Conservation (phyloP, 2,329 filamentous ascomycete genomes). For the Trichoderma arundinaceum region DNA sequence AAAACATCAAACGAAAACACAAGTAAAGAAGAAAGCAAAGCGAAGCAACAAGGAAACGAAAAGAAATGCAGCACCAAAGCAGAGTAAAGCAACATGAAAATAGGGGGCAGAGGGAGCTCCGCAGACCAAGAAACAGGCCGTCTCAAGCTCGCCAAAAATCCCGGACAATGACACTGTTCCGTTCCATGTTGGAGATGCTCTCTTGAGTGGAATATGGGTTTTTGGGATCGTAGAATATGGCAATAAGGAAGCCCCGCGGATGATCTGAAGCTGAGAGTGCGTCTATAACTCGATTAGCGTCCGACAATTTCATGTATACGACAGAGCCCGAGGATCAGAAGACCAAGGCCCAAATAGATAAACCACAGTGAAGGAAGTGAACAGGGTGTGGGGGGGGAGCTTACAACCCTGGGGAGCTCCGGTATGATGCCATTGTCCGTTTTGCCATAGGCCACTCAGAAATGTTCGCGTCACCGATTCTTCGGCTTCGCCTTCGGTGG, state of each 20-base stretch:
- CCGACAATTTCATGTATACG: no score
- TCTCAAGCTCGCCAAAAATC: conserved; percentile 26
- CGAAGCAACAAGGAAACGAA: background rate
- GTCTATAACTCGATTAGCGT: background rate
- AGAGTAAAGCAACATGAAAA: background rate
- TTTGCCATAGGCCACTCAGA: conserved; percentile 37
- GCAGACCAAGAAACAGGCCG: background rate
- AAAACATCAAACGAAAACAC: no score
- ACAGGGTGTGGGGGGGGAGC: conserved; percentile 29
- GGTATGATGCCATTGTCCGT: conserved; percentile 37
- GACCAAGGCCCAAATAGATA: no score
- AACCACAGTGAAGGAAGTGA: background rate
- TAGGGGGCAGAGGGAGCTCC: background rate
- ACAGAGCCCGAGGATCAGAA: background rate
- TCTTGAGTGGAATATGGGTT: conserved; percentile 41
- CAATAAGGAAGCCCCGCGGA: conserved; percentile 45
- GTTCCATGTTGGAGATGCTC: conserved; percentile 39
- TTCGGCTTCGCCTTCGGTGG: background rate
- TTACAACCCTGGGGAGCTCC: conserved; percentile 39
- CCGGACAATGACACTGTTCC: conserved; percentile 36
- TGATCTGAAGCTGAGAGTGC: conserved; percentile 28
- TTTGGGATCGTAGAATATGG: conserved; percentile 43
- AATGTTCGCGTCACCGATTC: conserved; percentile 36
- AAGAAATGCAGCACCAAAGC: background rate
- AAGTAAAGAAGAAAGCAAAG: background rate